Conservation (phyloP, 2,329 filamentous ascomycete genomes). For the Colletotrichum tamarilloi region DNA sequence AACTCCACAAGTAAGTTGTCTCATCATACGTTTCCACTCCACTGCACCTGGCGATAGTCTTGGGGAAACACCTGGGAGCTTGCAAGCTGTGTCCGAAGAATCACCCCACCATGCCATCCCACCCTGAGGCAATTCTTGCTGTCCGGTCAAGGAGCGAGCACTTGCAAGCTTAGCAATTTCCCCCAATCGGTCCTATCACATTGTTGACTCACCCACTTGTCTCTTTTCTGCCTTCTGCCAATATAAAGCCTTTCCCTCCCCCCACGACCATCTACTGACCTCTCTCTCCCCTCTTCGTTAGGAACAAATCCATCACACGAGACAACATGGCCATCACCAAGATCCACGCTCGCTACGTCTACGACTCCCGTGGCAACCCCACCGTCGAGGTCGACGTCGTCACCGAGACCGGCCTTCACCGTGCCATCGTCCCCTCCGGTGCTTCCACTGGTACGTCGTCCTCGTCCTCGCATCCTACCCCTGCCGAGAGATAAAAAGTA, state of each 20-base stretch:
- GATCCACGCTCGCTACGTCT: constrained; percentile 93
- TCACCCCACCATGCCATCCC: constrained; percentile 36
- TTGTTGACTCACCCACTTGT: constrained; percentile 36
- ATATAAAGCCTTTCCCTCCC: constrained; percentile 33
- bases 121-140: constrained; percentile 36
- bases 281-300: constrained; percentile 11
- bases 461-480: constrained; percentile 29
- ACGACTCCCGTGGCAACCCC: constrained; percentile 98
- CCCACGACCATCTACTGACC: constrained; percentile 12
- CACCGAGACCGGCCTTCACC: constrained; percentile 92
- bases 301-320: constrained; percentile 24
- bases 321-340: constrained; percentile 88
- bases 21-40: neutral
- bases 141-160: constrained; percentile 33
- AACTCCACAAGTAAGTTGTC: constrained; percentile 19
- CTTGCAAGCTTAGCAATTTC: constrained; percentile 35
- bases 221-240: constrained; percentile 19
- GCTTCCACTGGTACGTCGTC: constrained; percentile 82
- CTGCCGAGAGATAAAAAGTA: constrained; percentile 34
- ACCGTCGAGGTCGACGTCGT: constrained; percentile 96
- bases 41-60: constrained; percentile 4
- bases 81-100: constrained; percentile 14
- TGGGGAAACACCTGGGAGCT: constrained; percentile 27
- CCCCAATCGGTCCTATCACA: constrained; percentile 35
- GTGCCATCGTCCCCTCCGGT: constrained; percentile 92